Conservation (phyloP, 139 green algal genomes). For the Chlorella ohadii region DNA sequence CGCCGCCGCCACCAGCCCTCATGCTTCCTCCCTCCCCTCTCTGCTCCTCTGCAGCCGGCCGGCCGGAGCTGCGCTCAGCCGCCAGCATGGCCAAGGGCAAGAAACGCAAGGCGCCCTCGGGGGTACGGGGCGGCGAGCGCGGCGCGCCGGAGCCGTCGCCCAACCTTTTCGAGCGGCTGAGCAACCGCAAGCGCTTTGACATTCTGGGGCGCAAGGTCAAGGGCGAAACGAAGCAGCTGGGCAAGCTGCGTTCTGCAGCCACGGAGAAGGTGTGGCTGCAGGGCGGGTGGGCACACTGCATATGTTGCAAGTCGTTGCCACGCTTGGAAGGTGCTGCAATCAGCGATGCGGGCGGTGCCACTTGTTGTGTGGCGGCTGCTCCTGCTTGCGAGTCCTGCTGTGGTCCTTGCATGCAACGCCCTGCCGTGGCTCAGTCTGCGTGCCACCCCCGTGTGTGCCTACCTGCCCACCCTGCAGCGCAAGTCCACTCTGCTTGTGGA, state of each 20-base stretch:
- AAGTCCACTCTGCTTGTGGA: conserved; percentile 94
- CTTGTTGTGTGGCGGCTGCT: too few relatives aligned
- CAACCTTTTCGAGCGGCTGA: conserved; percentile 63
- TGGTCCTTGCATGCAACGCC: too few relatives aligned
- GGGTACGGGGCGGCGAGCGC: neutral
- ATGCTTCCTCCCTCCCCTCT: neutral
- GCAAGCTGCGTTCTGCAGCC: conserved; percentile 44
- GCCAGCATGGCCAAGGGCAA: conserved; percentile 19
- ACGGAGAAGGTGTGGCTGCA: conserved; percentile 48
- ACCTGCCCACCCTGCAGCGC: conserved; percentile 55
- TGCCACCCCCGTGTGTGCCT: too few relatives aligned
- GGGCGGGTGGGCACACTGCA: too few relatives aligned
- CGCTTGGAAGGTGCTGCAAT: too few relatives aligned
- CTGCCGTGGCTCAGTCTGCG: too few relatives aligned
- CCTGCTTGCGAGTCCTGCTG: too few relatives aligned
- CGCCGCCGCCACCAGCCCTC: neutral
- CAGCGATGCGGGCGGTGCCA: too few relatives aligned
- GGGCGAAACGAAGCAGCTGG: conserved; percentile 43
- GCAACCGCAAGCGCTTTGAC: conserved; percentile 64
- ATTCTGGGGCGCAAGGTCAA: conserved; percentile 66
- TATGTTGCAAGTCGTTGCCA: too few relatives aligned
- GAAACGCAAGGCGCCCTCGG: conserved; percentile 31
- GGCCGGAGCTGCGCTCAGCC: neutral
- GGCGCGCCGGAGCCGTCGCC: neutral
- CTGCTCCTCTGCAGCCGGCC: neutral